A percentile compares a stretch with the other conserved stretches of the same genome.
Conservation (phyloP, 768 basidiomycete species). For the Russula abietina region DNA sequence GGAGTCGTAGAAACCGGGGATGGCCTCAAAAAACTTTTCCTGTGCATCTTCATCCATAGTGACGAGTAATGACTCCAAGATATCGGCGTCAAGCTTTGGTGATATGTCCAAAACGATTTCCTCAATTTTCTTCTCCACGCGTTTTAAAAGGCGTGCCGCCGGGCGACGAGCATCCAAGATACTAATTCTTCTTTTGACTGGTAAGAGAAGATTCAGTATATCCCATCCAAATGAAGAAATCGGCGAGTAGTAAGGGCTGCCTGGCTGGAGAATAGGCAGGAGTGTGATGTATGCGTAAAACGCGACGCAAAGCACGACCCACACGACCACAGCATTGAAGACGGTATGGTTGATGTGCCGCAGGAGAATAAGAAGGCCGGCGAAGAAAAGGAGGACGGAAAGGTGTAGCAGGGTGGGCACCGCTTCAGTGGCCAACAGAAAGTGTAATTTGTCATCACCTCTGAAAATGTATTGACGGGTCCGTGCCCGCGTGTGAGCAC, state of each 20-base stretch:
- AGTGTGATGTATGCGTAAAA: constrained; percentile 2
- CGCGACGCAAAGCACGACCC: not conserved
- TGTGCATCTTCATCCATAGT: not conserved
- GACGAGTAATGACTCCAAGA: not conserved
- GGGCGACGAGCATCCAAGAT: not conserved
- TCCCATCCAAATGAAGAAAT: not conserved
- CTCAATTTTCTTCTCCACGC: not conserved
- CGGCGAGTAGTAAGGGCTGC: not conserved
- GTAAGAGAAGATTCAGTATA: not conserved
- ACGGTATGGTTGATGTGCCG: not conserved
- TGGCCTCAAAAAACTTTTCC: not conserved
- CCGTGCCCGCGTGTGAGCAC: not conserved
- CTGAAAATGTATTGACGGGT: not conserved
- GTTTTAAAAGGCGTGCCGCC: not conserved
- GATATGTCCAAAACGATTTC: not conserved
- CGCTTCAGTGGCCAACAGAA: not conserved
- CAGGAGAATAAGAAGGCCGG: not conserved
- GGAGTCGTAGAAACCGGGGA: not conserved
- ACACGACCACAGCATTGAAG: not conserved
- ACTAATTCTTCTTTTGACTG: not conserved
- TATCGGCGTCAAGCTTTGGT: not conserved
- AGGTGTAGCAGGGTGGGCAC: constrained; percentile 6
- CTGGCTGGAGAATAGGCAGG: not conserved
- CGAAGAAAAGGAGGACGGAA: constrained; percentile 7
- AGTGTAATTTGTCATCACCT: not conserved